Evolutionary conservation across 148 eudicot genomes (phyloP).

Genomic region (Rhododendron ovatum): DNA sequence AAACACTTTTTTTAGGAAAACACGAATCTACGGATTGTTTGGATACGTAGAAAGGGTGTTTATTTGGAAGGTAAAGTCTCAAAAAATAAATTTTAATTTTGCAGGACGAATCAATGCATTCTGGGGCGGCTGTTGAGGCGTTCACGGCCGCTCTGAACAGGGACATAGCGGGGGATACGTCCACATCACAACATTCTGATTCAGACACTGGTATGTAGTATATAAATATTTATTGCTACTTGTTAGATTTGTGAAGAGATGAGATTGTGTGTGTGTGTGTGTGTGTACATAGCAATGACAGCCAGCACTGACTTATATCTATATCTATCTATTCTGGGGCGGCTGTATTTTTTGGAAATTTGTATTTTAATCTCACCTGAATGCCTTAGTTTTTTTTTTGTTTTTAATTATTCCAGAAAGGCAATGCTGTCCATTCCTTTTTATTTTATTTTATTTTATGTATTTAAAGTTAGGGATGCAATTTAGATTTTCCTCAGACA

Average conservation of each 20-base stretch:
- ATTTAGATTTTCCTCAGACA: background rate
- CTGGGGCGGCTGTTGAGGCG: constrained; percentile 92
- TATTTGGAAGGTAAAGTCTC: background rate
- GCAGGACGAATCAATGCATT: constrained; percentile 94
- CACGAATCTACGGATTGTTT: background rate
- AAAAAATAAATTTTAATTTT: background rate
- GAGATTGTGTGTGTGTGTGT: too few relatives aligned
- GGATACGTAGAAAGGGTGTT: background rate
- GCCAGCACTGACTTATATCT: background rate
- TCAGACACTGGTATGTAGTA: constrained; percentile 32
- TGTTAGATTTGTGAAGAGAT: too few relatives aligned
- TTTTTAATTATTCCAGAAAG: background rate
- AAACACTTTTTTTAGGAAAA: background rate
- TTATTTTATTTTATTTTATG: background rate
- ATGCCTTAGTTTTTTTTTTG: background rate
- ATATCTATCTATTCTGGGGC: too few relatives aligned
- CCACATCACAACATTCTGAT: constrained; percentile 47
- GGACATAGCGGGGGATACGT: constrained; percentile 62
- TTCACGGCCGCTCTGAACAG: constrained; percentile 90
- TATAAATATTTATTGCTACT: too few relatives aligned
- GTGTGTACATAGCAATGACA: too few relatives aligned
- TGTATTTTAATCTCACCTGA: background rate
- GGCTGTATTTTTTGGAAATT: too few relatives aligned
- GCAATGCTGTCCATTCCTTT: background rate
- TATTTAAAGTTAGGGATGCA: background rate